Base-by-base conservation (phyloP, 805 yeast genomes). In the Lachancea lanzarotensis region DNA sequence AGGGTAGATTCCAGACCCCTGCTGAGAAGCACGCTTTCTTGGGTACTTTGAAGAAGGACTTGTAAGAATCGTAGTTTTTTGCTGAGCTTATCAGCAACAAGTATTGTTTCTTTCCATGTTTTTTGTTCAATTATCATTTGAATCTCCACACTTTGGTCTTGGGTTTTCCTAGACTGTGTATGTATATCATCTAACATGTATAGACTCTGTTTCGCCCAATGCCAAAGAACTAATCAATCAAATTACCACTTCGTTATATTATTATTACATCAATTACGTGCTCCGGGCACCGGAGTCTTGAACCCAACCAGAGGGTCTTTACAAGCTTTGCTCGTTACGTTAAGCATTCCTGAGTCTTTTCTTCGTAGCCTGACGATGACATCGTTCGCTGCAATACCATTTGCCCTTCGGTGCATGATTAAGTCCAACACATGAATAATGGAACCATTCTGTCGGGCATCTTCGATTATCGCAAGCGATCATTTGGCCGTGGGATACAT, bases 1-100 rank as follows among this genome's bases (percentile, higher is more conserved):
- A 93, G 88, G 98, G 98, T 82, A 93, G 98, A 84, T 93, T 93
- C 98, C 99, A 93, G 81, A 93, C 99, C 70, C 95, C 97, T 68
- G 98, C 97, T 74, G 99, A 93, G 83, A 95, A 95, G 90, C 89
- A 84, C 71, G 95, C 98, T 71, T 93, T 93, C 91, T 68, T 90
- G 81, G 99, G 99, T 81, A 91, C 98, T 70, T 84, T 93, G 74
- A 93, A 93, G 95, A 90, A 87, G 84, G 97, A 90, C 76, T 81
- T 87, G 72, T 77, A 81, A 70, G 45, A 12, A 18, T 4, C 13
- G 7, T 27, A 30, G n/a, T n/a, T 6, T 11, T 37, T 19, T 35
- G 16, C 16, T 37, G 38, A 35, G 15, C 26, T 35, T 3, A 18
- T 38, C 17, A 32, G 13, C 19, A 16, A 9, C 35, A 3, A 32